Percentiles rank a stretch among this genome's conserved stretches.
Conservation (phyloP, 345 rosid genomes). For the Dipteronia sinensis region DNA sequence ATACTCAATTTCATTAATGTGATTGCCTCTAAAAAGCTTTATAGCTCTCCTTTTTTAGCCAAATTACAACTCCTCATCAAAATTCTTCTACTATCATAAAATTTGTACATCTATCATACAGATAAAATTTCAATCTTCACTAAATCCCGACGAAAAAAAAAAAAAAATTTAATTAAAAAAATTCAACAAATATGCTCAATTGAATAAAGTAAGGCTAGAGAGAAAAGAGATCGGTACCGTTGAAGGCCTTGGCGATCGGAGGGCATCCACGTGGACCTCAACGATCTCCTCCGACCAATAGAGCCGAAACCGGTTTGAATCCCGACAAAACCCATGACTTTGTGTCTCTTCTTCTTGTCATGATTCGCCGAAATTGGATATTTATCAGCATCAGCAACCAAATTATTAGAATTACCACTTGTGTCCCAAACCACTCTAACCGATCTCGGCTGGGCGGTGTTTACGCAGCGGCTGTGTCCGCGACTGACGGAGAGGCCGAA, state of each 20-base stretch:
- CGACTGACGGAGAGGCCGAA: slow-evolving; percentile 49
- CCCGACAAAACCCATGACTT: slow-evolving; percentile 90
- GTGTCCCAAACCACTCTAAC: slow-evolving; percentile 66
- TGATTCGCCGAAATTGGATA: background rate
- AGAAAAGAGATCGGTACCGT: slow-evolving; percentile 44
- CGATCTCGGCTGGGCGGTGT: slow-evolving; percentile 42
- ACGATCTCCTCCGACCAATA: slow-evolving; percentile 61
- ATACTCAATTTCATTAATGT: no score
- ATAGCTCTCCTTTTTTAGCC: no score
- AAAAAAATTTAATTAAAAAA: background rate
- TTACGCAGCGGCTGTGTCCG: slow-evolving; percentile 27
- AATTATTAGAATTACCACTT: slow-evolving; percentile 20
- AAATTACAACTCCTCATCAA: no score
- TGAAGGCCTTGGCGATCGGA: slow-evolving; percentile 76
- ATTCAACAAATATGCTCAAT: background rate
- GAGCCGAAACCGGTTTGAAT: slow-evolving; percentile 87
- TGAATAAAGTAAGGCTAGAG: background rate
- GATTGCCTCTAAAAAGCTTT: no score
- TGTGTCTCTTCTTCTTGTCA: slow-evolving; percentile 54
- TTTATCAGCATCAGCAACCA: background rate
- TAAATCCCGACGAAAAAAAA: background rate
- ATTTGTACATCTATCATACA: no score
- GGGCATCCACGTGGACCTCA: slow-evolving; percentile 92
- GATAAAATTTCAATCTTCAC: background rate
- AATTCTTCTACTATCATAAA: no score